Conservation (phyloP, 345 rosid species). For the Eucalyptus microcorys region DNA sequence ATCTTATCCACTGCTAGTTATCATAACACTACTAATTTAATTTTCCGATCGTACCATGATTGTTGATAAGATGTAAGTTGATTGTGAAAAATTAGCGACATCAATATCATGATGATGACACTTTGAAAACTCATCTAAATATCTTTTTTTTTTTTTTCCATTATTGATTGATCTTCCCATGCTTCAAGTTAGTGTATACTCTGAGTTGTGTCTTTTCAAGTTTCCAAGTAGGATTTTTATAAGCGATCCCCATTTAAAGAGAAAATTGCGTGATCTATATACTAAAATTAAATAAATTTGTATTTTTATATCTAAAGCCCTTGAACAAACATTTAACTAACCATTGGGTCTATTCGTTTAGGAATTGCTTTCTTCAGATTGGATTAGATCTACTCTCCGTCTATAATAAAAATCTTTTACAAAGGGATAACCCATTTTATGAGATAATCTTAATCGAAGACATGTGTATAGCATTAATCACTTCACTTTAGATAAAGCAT, state of each 20-base stretch:
- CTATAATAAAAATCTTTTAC: not conserved
- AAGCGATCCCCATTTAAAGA: not conserved
- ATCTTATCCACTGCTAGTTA: rapidly evolving
- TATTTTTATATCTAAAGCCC: not conserved
- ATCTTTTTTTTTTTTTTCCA: not conserved
- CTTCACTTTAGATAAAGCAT: not conserved
- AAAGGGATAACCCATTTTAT: rapidly evolving
- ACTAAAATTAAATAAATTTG: not conserved
- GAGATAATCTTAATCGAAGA: not conserved
- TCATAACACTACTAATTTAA: not conserved
- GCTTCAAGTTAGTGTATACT: not conserved
- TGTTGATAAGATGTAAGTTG: not conserved
- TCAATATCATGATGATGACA: not conserved
- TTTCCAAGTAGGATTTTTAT: not conserved
- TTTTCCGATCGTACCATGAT: not conserved
- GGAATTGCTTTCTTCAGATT: rapidly evolving
- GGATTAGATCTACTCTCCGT: not conserved
- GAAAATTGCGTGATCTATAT: rapidly evolving
- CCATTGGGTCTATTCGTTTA: not conserved
- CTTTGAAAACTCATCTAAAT: not conserved
- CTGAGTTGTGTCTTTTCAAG: not conserved
- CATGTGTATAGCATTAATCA: rapidly evolving
- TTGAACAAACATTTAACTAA: rapidly evolving
- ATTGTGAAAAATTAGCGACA: not conserved
- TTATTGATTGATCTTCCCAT: not conserved